These are phyloP conservation scores for Dichotomocladium elegans DNA, from an alignment of 371 early-diverging fungal genomes.

Conservation along the genomic window DNA sequence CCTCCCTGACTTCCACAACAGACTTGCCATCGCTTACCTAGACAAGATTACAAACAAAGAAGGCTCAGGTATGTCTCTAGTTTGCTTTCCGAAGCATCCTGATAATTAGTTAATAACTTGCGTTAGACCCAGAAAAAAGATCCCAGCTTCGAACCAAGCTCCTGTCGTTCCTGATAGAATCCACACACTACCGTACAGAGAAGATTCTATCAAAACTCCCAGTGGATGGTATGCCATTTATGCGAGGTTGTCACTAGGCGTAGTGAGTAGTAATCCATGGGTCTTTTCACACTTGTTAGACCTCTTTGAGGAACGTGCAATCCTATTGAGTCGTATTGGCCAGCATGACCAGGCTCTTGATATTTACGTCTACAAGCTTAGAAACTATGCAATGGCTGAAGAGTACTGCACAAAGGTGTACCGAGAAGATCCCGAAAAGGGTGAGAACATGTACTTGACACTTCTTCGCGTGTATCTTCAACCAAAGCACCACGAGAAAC, in stretches of 20 bases:
- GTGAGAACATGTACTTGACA: conserved; percentile 64
- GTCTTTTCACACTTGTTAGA: conserved; percentile 22
- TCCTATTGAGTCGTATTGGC: conserved; percentile 78
- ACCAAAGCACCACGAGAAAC: conserved; percentile 48
- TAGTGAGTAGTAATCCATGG: neutral
- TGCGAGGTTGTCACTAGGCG: too few relatives aligned
- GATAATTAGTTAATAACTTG: too few relatives aligned
- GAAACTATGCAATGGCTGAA: conserved; percentile 73
- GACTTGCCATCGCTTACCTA: conserved; percentile 70
- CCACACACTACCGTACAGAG: conserved; percentile 72
- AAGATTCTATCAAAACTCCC: conserved; percentile 73
- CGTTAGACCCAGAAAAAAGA: too few relatives aligned
- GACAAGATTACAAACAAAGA: conserved; percentile 31
- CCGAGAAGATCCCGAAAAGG: conserved; percentile 43
- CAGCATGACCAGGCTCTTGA: conserved; percentile 85
- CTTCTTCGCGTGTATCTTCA: conserved; percentile 61
- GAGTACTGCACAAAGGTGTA: conserved; percentile 77
- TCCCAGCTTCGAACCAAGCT: conserved; percentile 33
- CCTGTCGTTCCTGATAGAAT: conserved; percentile 64
- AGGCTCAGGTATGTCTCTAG: neutral
- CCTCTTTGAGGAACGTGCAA: conserved; percentile 80
- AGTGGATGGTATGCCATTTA: conserved; percentile 49
- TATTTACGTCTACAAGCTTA: conserved; percentile 77
- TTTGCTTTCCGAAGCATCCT: too few relatives aligned
- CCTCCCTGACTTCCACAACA: conserved; percentile 75